Evolutionary conservation across 768 basidiomycete genomes (phyloP), one percentile per base, ranked within the genome.

Genomic region (Candolleomyces efflorescens): DNA sequence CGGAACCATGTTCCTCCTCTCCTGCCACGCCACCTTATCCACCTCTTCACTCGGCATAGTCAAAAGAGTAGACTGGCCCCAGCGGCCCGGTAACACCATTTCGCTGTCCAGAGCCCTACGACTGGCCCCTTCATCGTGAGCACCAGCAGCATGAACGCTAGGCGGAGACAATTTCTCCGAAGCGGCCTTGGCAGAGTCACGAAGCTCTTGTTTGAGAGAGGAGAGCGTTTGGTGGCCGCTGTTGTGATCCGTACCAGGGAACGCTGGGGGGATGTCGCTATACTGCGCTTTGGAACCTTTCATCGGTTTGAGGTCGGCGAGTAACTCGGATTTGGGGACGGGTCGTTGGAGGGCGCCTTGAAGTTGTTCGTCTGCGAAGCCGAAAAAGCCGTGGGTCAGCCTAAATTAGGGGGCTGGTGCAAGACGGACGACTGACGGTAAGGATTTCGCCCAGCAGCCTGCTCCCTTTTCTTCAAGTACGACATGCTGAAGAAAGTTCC

Each of bases 381-480:
- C 3, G 44, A 27, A 12, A 15, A n/a, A 22, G n/a, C n/a, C n/a
- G n/a, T n/a, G n/a, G 41, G 9, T 20, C n/a, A 20, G 4, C 23
- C 32, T n/a, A 22, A 3, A n/a, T n/a, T n/a, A 54, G 39, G 22
- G 44, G 37, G 2, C 43, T 2, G 13, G 22, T 23, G 12, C 4
- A 18, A 43, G 44, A 36, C 6, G 10, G 17, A 27, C 18, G 23
- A 46, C 55, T 18, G n/a, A 56, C 55, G 47, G 22, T 56, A 37
- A 26, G 55, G 55, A 39, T 56, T 56, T 20, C 38, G 48, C 15
- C 47, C 46, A 48, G 55, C 55, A n/a, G 55, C 55, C 26, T 56
- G 46, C 36, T 56, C 55, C 17, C 27, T 26, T 36, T 23, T 56
- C 55, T 56, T 48, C 26, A 22, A 3, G 6, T 41, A 15, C 5